These are phyloP conservation scores for Tetrapisispora arboricola DNA, from an alignment of 805 yeast genomes.

Conservation along the genomic window DNA sequence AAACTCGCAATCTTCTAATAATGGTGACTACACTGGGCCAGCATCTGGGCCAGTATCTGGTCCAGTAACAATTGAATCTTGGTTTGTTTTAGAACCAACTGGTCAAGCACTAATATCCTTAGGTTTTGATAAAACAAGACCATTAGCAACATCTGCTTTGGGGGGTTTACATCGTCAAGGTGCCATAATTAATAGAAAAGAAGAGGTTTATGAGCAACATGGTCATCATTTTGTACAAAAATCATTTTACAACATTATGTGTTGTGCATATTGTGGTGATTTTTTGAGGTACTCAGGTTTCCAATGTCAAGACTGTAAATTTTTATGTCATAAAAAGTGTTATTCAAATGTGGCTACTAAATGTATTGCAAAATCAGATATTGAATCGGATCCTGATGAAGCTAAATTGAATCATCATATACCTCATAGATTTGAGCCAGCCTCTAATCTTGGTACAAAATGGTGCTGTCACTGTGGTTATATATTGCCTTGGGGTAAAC, in stretches of 20 bases:
- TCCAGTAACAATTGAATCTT: constrained; percentile 36
- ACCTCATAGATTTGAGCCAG: constrained; percentile 93
- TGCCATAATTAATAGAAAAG: constrained; percentile 89
- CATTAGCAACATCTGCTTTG: constrained; percentile 35
- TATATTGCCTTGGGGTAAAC: constrained; percentile 88
- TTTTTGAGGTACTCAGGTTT: constrained; percentile 79
- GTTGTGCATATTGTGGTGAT: constrained; percentile 96
- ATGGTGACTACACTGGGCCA: background rate
- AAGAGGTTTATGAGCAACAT: constrained; percentile 82
- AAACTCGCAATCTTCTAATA: background rate
- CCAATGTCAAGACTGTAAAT: constrained; percentile 78
- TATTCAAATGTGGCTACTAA: constrained; percentile 72
- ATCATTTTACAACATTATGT: constrained; percentile 91
- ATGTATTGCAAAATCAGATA: constrained; percentile 68
- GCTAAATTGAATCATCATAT: constrained; percentile 87
- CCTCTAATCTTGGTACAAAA: constrained; percentile 86
- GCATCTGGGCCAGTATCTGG: background rate
- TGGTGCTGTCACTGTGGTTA: constrained; percentile 99
- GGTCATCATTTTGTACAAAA: constrained; percentile 96
- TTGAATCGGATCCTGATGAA: constrained; percentile 61
- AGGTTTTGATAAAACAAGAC: constrained; percentile 65
- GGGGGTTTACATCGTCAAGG: constrained; percentile 90
- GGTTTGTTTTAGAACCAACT: constrained; percentile 90
- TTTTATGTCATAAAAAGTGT: constrained; percentile 73
- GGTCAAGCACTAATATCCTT: constrained; percentile 77